Conservation (phyloP, 2,329 filamentous ascomycete genomes). For the Cryphonectria carpinicola region DNA sequence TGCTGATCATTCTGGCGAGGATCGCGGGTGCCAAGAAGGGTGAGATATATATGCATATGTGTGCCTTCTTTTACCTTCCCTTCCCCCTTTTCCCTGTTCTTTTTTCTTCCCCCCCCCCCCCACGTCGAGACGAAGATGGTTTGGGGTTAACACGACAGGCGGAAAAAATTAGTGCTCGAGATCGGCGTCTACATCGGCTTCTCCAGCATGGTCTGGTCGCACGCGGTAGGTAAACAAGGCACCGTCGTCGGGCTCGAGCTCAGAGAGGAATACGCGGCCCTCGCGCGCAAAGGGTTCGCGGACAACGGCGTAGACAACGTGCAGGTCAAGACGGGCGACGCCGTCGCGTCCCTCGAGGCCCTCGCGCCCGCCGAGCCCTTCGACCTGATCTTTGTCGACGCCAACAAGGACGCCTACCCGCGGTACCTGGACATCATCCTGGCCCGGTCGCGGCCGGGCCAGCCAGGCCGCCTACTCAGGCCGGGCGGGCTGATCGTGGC, state of each 20-base stretch:
- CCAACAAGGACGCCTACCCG: slow-evolving; percentile 57
- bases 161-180: slow-evolving; percentile 46
- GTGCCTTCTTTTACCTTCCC: not conserved
- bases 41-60: not conserved
- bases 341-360: slow-evolving; percentile 44
- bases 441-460: slow-evolving; percentile 44
- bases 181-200: slow-evolving; percentile 55
- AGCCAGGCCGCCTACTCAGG: slow-evolving; percentile 47
- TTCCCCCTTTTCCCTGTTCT: not conserved
- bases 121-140: not conserved
- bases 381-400: slow-evolving; percentile 59
- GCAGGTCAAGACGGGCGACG: slow-evolving; percentile 52
- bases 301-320: slow-evolving; percentile 48
- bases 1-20: slow-evolving; percentile 44
- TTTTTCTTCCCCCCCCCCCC: not conserved
- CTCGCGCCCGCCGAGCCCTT: slow-evolving; percentile 48
- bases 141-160: not conserved
- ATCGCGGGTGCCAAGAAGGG: slow-evolving; percentile 41
- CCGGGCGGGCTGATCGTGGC: slow-evolving; percentile 56
- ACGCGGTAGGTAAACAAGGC: slow-evolving; percentile 49
- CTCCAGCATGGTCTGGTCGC: slow-evolving; percentile 52
- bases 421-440: slow-evolving; percentile 52
- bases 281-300: slow-evolving; percentile 45
- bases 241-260: slow-evolving; percentile 52
- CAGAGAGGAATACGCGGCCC: slow-evolving; percentile 46